A percentile compares a stretch with the other conserved stretches of the same genome.
Conservation (phyloP, 78 protist genomes). For the Thecamonas trahens region DNA sequence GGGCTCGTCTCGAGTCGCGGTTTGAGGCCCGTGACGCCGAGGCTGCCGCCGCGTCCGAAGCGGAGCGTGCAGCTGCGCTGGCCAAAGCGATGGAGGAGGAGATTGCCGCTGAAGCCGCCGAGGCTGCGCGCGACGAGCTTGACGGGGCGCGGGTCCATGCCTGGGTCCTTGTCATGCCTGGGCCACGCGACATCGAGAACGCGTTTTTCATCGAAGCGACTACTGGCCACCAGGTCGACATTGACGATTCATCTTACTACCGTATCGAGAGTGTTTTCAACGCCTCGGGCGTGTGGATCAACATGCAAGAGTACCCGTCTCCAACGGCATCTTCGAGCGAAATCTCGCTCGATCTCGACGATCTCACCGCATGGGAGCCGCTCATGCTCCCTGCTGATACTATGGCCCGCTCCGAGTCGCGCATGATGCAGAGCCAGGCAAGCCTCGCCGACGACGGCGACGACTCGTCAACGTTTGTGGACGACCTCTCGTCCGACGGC, state of each 20-base stretch:
- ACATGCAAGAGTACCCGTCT: constrained; percentile 40
- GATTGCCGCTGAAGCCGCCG: background rate
- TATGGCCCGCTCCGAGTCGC: too few species aligned
- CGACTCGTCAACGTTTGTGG: too few species aligned
- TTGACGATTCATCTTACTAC: background rate
- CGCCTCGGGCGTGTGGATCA: constrained; percentile 37
- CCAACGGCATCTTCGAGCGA: background rate
- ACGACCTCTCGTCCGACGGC: too few species aligned
- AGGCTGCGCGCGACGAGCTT: constrained; percentile 9
- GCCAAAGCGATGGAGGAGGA: constrained; percentile 15
- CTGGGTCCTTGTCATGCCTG: constrained; percentile 51
- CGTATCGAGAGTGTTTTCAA: constrained; percentile 55
- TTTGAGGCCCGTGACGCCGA: background rate
- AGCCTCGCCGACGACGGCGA: too few species aligned
- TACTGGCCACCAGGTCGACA: constrained; percentile 21
- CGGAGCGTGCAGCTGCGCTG: background rate
- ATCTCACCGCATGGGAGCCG: constrained; percentile 16
- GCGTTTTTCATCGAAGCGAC: constrained; percentile 41
- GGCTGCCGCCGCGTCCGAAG: background rate
- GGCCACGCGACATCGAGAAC: constrained; percentile 12
- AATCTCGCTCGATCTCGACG: constrained; percentile 5
- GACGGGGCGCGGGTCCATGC: constrained; percentile 43
- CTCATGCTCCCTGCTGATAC: too few species aligned
- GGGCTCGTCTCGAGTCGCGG: background rate
- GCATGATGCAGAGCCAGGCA: too few species aligned